Base-by-base conservation (phyloP, 495 filamentous ascomycete species). In the Penicillium paxilli region DNA sequence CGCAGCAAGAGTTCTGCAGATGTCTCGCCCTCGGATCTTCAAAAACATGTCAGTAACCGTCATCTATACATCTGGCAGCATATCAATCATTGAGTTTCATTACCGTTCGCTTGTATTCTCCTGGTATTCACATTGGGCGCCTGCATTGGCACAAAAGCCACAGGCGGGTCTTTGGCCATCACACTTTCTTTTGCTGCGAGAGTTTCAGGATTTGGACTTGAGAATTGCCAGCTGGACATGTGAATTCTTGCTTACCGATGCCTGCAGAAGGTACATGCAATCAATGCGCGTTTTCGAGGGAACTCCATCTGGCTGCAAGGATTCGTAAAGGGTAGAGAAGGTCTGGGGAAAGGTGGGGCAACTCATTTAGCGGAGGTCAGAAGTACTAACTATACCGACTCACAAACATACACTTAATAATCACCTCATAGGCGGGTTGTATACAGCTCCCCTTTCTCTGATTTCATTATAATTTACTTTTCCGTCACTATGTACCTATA, bases 231-330 rank as follows among this genome's bases (percentile, higher is more conserved):
- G 35, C n/a, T 4, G 12, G 7, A 28, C 28, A 2, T 33, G 32
- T 8, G n/a, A 16, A 9, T 28, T 10, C 7, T 35, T 12, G 7
- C 51, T 20, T 52, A 56, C 57, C 60, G 49, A 47, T 59, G 52
- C 17, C 60, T 54, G 54, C 60, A 63, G 45, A 63, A 63, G 20
- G 42, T 53, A 38, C 60, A 63, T 19, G 60, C 60, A n/a, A 63
- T 38, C 44, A 44, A 40, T 6, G 60, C 60, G 41, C 60, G 49
- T 51, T 63, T 63, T 20, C 60, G 52, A 37, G 60, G 56, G 40
- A 48, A 59, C 2, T 63, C 60, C 48, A 52, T 51, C 24, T 33
- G 19, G 16, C 28, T 32, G 35, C 23, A 10, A 20, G 49, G 40
- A 21, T 33, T 20, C 33, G 9, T 28, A 32, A 50, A 28, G 28